Evolutionary conservation across 768 basidiomycete genomes (phyloP).

Genomic region (Austroboletus eburneus): DNA sequence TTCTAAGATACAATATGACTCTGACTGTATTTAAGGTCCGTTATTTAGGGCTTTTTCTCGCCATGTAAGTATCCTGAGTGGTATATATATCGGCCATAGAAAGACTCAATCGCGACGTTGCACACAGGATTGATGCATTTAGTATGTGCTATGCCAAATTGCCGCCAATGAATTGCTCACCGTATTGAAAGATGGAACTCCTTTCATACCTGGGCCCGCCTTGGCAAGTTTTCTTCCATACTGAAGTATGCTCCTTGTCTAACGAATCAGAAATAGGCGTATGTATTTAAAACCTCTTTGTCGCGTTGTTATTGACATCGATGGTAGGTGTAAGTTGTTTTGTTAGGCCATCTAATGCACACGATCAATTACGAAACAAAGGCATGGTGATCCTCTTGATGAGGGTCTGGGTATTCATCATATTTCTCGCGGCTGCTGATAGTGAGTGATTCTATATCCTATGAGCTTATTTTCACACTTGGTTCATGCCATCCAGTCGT

Average conservation of each 20-base stretch:
- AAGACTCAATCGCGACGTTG: neutral
- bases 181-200: constrained; percentile 7
- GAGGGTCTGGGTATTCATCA: neutral
- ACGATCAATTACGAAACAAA: too few species aligned
- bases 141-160: constrained; percentile 1
- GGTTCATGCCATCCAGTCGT: constrained; percentile 6
- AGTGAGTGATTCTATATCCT: constrained; percentile 14
- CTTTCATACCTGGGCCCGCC: constrained; percentile 18
- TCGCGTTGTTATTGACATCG: too few species aligned
- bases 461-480: too few species aligned
- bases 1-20: neutral
- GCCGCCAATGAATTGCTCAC: neutral
- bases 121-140: constrained; percentile 3
- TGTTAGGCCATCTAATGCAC: too few species aligned
- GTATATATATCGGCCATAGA: neutral
- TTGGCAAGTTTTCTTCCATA: neutral
- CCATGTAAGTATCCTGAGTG: constrained; percentile 8
- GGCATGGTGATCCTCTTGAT: constrained; percentile 7
- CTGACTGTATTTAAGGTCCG: constrained; percentile 14
- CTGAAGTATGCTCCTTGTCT: neutral
- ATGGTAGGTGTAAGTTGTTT: too few species aligned
- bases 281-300: neutral
- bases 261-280: constrained; percentile 10
- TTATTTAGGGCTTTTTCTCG: constrained; percentile 10
- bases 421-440: constrained; percentile 18